These are phyloP conservation scores for Neobulgaria alba DNA, from an alignment of 2,329 filamentous ascomycete species.

Conservation along the genomic window DNA sequence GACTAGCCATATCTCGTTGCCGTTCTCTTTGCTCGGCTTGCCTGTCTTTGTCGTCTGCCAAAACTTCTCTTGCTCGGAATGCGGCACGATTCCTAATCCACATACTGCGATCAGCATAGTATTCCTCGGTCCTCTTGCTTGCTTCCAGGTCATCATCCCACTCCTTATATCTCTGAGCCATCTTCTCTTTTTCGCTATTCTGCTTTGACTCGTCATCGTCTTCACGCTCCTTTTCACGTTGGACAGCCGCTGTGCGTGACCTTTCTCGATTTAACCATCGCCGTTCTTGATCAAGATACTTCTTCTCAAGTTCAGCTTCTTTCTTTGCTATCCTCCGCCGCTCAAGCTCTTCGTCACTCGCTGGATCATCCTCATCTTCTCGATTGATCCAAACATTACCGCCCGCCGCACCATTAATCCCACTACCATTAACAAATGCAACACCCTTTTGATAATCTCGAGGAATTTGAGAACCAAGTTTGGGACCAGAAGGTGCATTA, in stretches of 20 bases:
- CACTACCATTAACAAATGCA: slow-evolving; percentile 72
- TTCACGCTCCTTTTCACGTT: slow-evolving; percentile 76
- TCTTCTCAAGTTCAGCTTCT: slow-evolving; percentile 67
- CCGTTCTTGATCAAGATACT: slow-evolving; percentile 76
- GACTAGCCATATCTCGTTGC: slow-evolving; percentile 58
- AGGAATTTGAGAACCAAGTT: slow-evolving; percentile 53
- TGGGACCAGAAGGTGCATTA: slow-evolving; percentile 68
- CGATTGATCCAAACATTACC: slow-evolving; percentile 44
- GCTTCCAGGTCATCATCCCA: slow-evolving; percentile 89
- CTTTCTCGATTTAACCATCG: slow-evolving; percentile 88
- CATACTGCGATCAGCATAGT: slow-evolving; percentile 76
- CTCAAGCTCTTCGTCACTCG: slow-evolving; percentile 80
- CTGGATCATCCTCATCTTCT: slow-evolving; percentile 81
- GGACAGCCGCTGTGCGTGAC: slow-evolving; percentile 72
- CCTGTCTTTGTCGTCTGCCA: slow-evolving; percentile 75
- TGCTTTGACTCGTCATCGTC: slow-evolving; percentile 61
- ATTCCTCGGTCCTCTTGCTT: slow-evolving; percentile 62
- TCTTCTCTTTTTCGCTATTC: slow-evolving; percentile 55
- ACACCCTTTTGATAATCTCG: slow-evolving; percentile 70
- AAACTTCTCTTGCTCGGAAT: slow-evolving; percentile 65
- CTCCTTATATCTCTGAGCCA: slow-evolving; percentile 63
- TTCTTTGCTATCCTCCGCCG: slow-evolving; percentile 61
- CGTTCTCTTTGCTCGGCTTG: slow-evolving; percentile 67
- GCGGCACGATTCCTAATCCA: slow-evolving; percentile 77
- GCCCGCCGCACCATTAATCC: slow-evolving; percentile 47